A percentile compares a stretch with the other conserved stretches of the same genome.
phyloP scores from a whole-genome alignment of 2,329 filamentous ascomycete genomes.

The Cryphonectria naterciae region DNA sequence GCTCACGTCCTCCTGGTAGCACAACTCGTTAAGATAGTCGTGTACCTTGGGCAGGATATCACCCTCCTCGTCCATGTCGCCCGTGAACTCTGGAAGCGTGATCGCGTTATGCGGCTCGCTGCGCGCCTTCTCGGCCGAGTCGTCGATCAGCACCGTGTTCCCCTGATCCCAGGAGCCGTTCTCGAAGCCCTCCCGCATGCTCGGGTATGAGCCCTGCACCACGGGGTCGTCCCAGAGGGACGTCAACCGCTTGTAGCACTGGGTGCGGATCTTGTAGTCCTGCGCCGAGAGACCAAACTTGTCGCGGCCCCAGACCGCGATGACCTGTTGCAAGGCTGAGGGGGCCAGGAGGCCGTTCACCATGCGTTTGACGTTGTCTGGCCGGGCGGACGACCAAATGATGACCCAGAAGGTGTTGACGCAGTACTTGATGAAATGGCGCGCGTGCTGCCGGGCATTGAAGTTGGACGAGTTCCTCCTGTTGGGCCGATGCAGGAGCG shows the following conservation, averaged over 20 bases:
- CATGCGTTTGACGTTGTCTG: constrained; percentile 72
- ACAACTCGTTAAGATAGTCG: constrained; percentile 62
- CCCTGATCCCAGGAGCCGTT: constrained; percentile 71
- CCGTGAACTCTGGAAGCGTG: constrained; percentile 76
- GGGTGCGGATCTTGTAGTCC: constrained; percentile 73
- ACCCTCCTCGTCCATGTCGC: constrained; percentile 44
- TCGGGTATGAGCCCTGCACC: constrained; percentile 51
- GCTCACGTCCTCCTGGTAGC: constrained; percentile 63
- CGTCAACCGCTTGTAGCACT: constrained; percentile 87
- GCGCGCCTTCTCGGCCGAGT: constrained; percentile 77
- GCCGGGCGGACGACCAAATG: constrained; percentile 87
- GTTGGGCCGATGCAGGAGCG: constrained; percentile 73
- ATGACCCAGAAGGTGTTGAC: constrained; percentile 77
- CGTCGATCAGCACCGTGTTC: constrained; percentile 90
- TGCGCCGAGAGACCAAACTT: constrained; percentile 65
- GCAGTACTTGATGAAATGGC: constrained; percentile 73
- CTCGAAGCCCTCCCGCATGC: constrained; percentile 33
- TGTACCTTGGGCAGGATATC: constrained; percentile 61
- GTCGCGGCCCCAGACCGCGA: constrained; percentile 79
- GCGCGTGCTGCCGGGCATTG: constrained; percentile 68
- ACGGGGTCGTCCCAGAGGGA: constrained; percentile 66
- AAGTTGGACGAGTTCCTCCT: constrained; percentile 56
- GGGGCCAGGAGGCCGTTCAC: constrained; percentile 65
- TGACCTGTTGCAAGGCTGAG: constrained; percentile 57
- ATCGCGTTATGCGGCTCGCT: constrained; percentile 85